Evolutionary conservation across 1,284 basidiomycete genomes (phyloP).

Genomic region (Polyporus tsugae): DNA sequence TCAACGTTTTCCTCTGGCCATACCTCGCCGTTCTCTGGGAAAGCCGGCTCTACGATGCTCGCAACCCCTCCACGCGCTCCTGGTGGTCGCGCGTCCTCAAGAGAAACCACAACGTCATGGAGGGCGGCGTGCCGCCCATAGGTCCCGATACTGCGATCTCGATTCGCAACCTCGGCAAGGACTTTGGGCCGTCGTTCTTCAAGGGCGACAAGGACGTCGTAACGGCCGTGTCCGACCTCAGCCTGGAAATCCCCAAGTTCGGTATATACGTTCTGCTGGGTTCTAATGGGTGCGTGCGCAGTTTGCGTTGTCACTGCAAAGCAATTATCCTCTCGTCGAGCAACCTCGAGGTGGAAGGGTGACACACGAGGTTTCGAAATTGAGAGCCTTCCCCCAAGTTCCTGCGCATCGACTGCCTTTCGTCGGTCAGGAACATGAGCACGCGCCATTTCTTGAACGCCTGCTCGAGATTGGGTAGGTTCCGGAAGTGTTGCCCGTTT

Average conservation of each 20-base stretch:
- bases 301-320: too few relatives aligned
- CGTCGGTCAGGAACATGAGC: too few relatives aligned
- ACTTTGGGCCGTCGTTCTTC: slow-evolving; percentile 57
- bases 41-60: slow-evolving; percentile 66
- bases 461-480: too few relatives aligned
- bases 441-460: too few relatives aligned
- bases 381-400: too few relatives aligned
- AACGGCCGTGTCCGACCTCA: slow-evolving; percentile 70
- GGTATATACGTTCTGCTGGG: slow-evolving; percentile 83
- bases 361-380: too few relatives aligned
- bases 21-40: slow-evolving; percentile 68
- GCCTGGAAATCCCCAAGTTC: slow-evolving; percentile 69
- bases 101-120: slow-evolving; percentile 17
- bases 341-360: too few relatives aligned
- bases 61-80: slow-evolving; percentile 43
- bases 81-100: slow-evolving; percentile 40
- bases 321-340: too few relatives aligned
- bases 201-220: slow-evolving; percentile 50
- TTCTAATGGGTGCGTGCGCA: slow-evolving; percentile 74
- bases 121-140: slow-evolving; percentile 39
- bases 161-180: slow-evolving; percentile 65
- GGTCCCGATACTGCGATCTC: slow-evolving; percentile 62
- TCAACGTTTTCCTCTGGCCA: slow-evolving; percentile 78
- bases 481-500: too few relatives aligned
- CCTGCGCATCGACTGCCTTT: too few relatives aligned